Percentiles rank a stretch among this genome's conserved stretches.
phyloP scores from a whole-genome alignment of 2,329 filamentous ascomycete species.

The Epichloe amarillans region DNA sequence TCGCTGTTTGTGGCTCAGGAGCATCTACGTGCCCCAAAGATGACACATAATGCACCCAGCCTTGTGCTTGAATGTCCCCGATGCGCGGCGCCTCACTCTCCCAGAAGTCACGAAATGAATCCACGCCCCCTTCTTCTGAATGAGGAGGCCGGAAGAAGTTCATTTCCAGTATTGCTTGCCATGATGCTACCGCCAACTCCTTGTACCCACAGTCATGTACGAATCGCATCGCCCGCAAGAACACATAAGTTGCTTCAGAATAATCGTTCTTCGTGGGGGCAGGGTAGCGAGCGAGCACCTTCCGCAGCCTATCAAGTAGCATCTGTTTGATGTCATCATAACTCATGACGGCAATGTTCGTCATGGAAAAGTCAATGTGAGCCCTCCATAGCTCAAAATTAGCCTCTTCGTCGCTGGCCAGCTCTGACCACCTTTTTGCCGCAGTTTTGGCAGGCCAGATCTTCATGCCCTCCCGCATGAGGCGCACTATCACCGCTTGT shows the following conservation, averaged over 20 bases:
- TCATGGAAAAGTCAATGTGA: constrained; percentile 61
- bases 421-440: constrained; percentile 49
- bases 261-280: constrained; percentile 6
- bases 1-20: constrained; percentile 21
- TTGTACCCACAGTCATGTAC: constrained; percentile 64
- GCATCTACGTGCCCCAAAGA: constrained; percentile 23
- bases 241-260: constrained; percentile 45
- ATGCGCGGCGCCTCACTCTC: constrained; percentile 69
- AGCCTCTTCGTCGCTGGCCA: constrained; percentile 14
- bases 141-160: constrained; percentile 39
- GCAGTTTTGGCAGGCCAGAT: constrained; percentile 57
- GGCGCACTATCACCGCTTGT: constrained; percentile 48
- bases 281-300: constrained; percentile 6
- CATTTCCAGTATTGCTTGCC: constrained; percentile 72
- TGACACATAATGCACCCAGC: constrained; percentile 50
- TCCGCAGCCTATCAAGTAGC: constrained; percentile 38
- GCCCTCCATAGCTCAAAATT: constrained; percentile 55
- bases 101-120: constrained; percentile 64
- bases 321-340: constrained; percentile 51
- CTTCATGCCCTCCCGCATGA: constrained; percentile 62
- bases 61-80: constrained; percentile 57
- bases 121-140: constrained; percentile 14
- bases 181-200: constrained; percentile 64
- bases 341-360: constrained; percentile 50
- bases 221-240: constrained; percentile 62